Base-by-base conservation (phyloP, 2,329 filamentous ascomycete genomes). In the Botrytis deweyae region DNA sequence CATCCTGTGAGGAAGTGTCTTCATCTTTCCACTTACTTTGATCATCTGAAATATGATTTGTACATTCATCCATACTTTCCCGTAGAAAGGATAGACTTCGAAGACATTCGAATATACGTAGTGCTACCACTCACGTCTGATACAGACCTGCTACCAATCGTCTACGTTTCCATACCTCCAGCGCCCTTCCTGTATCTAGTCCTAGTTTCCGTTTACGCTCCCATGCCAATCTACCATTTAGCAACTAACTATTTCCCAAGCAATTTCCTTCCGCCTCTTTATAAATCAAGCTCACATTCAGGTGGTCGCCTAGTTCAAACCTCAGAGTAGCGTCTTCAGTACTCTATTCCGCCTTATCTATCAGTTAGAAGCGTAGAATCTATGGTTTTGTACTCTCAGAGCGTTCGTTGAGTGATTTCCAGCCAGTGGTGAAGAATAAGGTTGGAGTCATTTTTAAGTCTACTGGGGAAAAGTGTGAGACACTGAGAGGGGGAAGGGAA, bases 1-100 rank as follows among this genome's bases (percentile, higher is more conserved):
- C 90, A 94, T 77, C 91, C 92, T 66, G 92, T 90, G 83, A 91
- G 89, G 79, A 93, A 92, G 70, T 90, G 92, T 77, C 87, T 92
- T 1, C 92, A 95, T 80, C 86, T 95, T 29, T 89, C 92, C 79
- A 90, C 93, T 79, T 90, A 90, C 84, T 85, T 87, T 46, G 85
- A 91, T 77, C 93, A 97, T 81, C 84, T 90, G 77, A 86, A 87
- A 80, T 94, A 97, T 79, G 92, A 91, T 85, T 81, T 29, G 52
- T 59, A 33, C 14, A 12, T 18, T n/a, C 20, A 9, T 9, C 7
- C 16, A 33, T 33, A 0, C 8, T 22, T 22, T 33, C 29, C 8
- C 18, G 36, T 1, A 1, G 18, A 12, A 22, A 33, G 1, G 9
- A 59, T 12, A 9, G 0, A 33, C 29, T 36, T 12, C 3, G n/a